Percentiles rank a stretch among this genome's conserved stretches.
Conservation (phyloP, 805 yeast species). For the Vanderwaltozyma verrucispora region DNA sequence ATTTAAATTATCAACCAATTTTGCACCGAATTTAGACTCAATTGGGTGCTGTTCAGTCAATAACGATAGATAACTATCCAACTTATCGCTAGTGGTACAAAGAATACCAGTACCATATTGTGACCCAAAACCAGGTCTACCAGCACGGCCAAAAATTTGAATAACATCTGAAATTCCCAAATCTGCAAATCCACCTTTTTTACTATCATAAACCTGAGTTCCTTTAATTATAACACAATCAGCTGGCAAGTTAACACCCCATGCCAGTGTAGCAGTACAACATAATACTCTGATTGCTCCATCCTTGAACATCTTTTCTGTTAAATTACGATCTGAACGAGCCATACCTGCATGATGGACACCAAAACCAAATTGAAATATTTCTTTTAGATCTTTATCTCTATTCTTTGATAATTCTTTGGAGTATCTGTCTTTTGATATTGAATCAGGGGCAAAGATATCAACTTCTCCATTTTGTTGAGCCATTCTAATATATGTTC, state of each 20-base stretch:
- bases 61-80: conserved; percentile 82
- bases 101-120: conserved; percentile 85
- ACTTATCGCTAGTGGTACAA: conserved; percentile 68
- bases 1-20: conserved; percentile 82
- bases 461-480: conserved; percentile 45
- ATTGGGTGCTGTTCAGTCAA: conserved; percentile 94
- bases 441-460: conserved; percentile 25
- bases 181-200: conserved; percentile 89
- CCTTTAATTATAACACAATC: conserved; percentile 96
- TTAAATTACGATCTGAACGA: conserved; percentile 77
- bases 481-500: conserved; percentile 60
- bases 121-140: conserved; percentile 90
- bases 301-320: conserved; percentile 74
- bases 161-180: conserved; percentile 93
- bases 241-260: conserved; percentile 99
- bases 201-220: conserved; percentile 89
- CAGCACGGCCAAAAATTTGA: conserved; percentile 98
- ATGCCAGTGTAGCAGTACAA: conserved; percentile 95
- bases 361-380: conserved; percentile 77
- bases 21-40: conserved; percentile 70
- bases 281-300: conserved; percentile 86
- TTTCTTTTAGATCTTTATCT: conserved; percentile 70
- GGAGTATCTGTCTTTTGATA: conserved; percentile 30
- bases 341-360: conserved; percentile 97
- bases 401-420: conserved; percentile 64